Base-by-base conservation (phyloP, 75 land plant species). In the Sequoiadendron giganteum region DNA sequence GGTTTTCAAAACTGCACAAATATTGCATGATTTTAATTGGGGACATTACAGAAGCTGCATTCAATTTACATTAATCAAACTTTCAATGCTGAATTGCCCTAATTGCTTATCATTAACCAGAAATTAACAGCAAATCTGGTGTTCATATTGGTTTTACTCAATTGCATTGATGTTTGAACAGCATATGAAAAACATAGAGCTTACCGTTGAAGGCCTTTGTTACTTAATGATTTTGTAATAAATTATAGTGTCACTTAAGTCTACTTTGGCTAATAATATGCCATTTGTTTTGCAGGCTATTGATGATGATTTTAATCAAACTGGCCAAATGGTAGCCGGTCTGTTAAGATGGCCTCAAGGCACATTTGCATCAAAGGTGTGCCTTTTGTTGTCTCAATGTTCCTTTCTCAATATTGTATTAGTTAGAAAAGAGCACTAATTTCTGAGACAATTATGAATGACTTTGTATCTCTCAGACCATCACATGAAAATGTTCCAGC, bases 251-350 rank as follows among this genome's bases (percentile, higher is more conserved):
- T n/a, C 14, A 28, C 49, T 47, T 5, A 47, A 47, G 32, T 45
- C 30, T 13, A 28, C 30, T 85, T 54, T 54, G 73, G 76, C 21
- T 30, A 85, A n/a, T 85, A 34, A 85, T 52, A 52, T 39, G 72
- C 32, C 39, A 30, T 14, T 82, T 40, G 11, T 89, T 45, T 84
- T 85, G 82, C 90, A 97, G 99, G 99, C 99, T 14, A 97, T 97
- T 86, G 99, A 96, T 90, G 99, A 97, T 91, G 99, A 97, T 86
- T 97, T 96, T 89, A 97, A 97, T 89, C 99, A 97, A 86, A 97
- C 99, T 70, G 99, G 99, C 70, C 99, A 97, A 89, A 97, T 97
- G 99, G 94, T 96, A 21, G 99, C 98, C 42, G 99, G 96, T 85
- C 81, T 97, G 32, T 91, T 97, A 8, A 86, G 85, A 21, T 97